Evolutionary conservation across 2,329 filamentous ascomycete species (phyloP), one percentile per base, ranked within the genome.

Genomic region (Cercospora sp.): DNA sequence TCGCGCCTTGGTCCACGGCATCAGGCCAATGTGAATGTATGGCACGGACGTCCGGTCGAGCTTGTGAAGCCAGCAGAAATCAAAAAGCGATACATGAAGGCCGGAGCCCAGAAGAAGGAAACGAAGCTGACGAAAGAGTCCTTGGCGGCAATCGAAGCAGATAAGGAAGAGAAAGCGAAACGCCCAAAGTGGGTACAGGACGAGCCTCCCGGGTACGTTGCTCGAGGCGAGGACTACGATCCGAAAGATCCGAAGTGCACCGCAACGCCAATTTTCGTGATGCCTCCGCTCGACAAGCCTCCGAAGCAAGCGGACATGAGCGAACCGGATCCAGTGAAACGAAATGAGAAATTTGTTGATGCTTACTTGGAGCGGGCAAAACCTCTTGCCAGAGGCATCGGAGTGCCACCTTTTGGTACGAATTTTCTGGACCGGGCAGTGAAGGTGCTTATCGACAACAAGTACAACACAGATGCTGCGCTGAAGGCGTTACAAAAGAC

Each of bases 171-270:
- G 72, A 89, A 89, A 69, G 92, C 93, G 65, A 92, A 90, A 71
- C 89, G 94, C 20, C 94, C 94, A 0, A 95, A 94, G 79, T 97
- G 93, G 93, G 86, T 98, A 33, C 90, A 96, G 82, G 95, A 98
- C 74, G 92, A 95, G 77, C 95, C 95, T 0, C 81, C 87, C 3
- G 95, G 95, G 6, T 99, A 96, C 77, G 86, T 96, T 18, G 86
- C 86, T 62, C 90, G 95, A 67, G 95, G 95, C 28, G 91, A 94
- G 73, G 94, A 98, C 77, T 83, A 87, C 77, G 86, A 86, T 1
- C 84, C 90, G 72, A 87, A 91, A 69, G 91, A 96, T 75, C 86
- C 90, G 10, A 87, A 87, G 57, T 90, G 89, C 73, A 96, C 94
- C 0, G 88, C 92, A 10, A 89, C 88, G 60, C 80, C 93, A 5